Base-by-base conservation (phyloP, 306 rosid genomes). In the Urtica urens region DNA sequence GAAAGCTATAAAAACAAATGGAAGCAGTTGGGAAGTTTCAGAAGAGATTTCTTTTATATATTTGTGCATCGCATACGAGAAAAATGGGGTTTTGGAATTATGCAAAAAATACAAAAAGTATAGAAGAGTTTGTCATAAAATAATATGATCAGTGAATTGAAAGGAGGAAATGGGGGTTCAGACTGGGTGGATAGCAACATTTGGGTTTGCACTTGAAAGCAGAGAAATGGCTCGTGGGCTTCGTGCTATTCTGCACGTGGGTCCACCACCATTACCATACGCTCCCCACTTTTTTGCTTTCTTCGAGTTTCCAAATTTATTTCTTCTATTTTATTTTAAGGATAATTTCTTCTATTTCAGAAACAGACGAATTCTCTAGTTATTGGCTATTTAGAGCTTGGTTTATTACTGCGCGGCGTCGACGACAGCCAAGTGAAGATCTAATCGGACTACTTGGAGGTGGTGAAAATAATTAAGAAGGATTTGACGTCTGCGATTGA, bases 11-110 rank as follows among this genome's bases (percentile, higher is more conserved):
- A 52, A 67, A 45, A 45, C 56, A 70, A 57, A 61, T 29, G 31
- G 71, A 57, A 58, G 72, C 61, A 16, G 76, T 67, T 57, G 81
- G 62, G 76, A 65, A 64, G 76, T 45, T 75, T 69, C 66, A 50
- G 59, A 62, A 46, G n/a, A 35, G n/a, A n/a, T n/a, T n/a, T n/a
- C n/a, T n/a, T n/a, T 13, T 9, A 55, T 58, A 63, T 73, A 38
- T 40, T 35, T 35, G 10, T 37, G 46, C 68, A 60, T 64, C 58
- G 38, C 55, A 3, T 35, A 52, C 43, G 60, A 68, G 63, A 70
- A 67, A 60, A 35, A 34, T 16, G 49, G 39, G 34, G 30, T 21
- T 47, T 61, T 65, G 66, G 63, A 61, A 45, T 60, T 53, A 51
- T 53, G 31, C 28, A 10, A 7, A 7, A 35, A 7, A 10, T 35